Evolutionary conservation across 2,329 filamentous ascomycete genomes (phyloP).

Genomic region (Fusarium floridanum): DNA sequence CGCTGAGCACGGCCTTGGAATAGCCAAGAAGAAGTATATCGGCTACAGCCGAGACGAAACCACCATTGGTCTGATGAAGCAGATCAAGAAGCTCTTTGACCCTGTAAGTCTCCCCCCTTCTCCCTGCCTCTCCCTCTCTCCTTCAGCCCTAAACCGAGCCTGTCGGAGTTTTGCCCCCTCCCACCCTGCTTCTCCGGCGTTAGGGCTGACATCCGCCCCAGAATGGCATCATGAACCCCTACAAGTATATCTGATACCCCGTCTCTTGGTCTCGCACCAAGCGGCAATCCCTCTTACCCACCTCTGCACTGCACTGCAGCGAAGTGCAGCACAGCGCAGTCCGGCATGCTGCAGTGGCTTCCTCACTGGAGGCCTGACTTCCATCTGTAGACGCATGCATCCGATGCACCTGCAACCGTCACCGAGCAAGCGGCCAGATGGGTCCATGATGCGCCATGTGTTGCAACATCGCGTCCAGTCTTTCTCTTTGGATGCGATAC

Average conservation of each 20-base stretch:
- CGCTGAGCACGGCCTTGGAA: slow-evolving; percentile 92
- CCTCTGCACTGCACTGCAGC: background rate
- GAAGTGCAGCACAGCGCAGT: background rate
- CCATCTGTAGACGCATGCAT: slow-evolving; percentile 1
- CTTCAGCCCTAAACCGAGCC: slow-evolving; percentile 7
- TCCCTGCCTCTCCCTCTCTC: slow-evolving; percentile 2
- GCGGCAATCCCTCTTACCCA: slow-evolving; percentile 28
- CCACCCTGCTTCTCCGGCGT: slow-evolving; percentile 11
- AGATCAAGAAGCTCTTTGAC: slow-evolving; percentile 94
- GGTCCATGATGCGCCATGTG: background rate
- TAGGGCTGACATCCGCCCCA: slow-evolving; percentile 56
- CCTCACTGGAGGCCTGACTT: slow-evolving; percentile 20
- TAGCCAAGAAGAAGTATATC: slow-evolving; percentile 97
- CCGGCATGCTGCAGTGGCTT: slow-evolving; percentile 22
- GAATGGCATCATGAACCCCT: slow-evolving; percentile 99
- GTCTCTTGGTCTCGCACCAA: slow-evolving; percentile 22
- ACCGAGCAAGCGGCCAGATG: slow-evolving; percentile 10
- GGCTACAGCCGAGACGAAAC: slow-evolving; percentile 91
- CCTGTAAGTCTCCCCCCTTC: slow-evolving; percentile 73
- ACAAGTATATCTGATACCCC: slow-evolving; percentile 83
- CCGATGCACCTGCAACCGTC: background rate
- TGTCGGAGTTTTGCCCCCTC: slow-evolving; percentile 4
- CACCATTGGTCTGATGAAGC: slow-evolving; percentile 92
- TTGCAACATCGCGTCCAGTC: slow-evolving; percentile 10
- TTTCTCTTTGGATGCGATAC: slow-evolving; percentile 1